These are phyloP conservation scores for Claviceps spartinae DNA, from an alignment of 2,329 filamentous ascomycete species.

Conservation along the genomic window DNA sequence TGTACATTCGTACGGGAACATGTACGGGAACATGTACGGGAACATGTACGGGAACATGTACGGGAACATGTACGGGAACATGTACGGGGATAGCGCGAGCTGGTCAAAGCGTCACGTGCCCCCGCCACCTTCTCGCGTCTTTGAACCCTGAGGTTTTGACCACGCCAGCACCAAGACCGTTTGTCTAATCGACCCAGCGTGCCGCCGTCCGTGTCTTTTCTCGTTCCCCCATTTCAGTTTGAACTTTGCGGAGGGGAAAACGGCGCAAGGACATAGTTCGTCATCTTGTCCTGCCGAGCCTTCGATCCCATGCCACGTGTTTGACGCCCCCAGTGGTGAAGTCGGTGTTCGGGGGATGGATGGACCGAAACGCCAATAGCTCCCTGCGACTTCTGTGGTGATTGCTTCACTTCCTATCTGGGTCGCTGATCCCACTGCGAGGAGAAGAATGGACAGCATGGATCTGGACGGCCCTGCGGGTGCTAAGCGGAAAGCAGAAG, in stretches of 20 bases:
- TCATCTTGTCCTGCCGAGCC: background rate
- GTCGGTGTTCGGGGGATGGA: background rate
- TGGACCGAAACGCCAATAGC: background rate
- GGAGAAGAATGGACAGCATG: slow-evolving; percentile 23
- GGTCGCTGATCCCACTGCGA: background rate
- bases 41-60: no score
- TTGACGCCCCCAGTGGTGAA: background rate
- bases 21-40: no score
- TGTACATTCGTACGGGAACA: background rate
- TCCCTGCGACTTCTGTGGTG: background rate
- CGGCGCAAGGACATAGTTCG: no score
- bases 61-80: no score
- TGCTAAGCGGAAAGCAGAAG: slow-evolving; percentile 36
- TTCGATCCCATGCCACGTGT: background rate
- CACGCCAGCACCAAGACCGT: background rate
- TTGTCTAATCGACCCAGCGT: background rate
- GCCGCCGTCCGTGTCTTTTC: background rate
- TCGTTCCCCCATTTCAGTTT: no score
- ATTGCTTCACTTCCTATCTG: background rate
- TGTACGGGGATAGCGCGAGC: background rate
- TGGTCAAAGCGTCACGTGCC: background rate
- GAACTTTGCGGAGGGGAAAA: no score
- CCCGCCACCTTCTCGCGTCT: background rate
- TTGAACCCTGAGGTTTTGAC: background rate
- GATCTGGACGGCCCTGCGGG: slow-evolving; percentile 27